Base-by-base conservation (phyloP, 768 basidiomycete species). In the Trichaptum fuscoviolaceum region DNA sequence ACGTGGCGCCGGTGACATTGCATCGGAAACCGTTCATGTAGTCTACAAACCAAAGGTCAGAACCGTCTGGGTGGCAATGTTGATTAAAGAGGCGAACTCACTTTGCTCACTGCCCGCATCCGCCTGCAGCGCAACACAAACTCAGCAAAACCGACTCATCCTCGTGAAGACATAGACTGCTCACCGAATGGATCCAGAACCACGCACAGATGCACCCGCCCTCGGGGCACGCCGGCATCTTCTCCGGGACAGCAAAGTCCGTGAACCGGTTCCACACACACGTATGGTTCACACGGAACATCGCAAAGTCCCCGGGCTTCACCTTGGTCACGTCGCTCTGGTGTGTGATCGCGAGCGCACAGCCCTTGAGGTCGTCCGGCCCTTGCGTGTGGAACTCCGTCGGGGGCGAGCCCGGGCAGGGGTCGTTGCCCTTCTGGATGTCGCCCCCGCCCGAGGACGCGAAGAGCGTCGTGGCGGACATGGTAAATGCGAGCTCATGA, bases 11-110 rank as follows among this genome's bases (percentile, higher is more conserved):
- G 0, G 84, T 85, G 63, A 90, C 73, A 65, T 84, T 83, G 76
- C 90, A 91, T 67, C 83, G 82, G 81, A 90, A 91, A 4, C 86
- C 88, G 64, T 86, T 91, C 89, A 90, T 90, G 74, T 89, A 91
- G 71, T 85, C 86, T 87, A 64, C 67, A 60, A 30, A 42, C 7
- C 7, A 7, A 10, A 24, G 1, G 10, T 26, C 20, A 64, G 35
- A 15, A 26, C 26, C 20, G n/a, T n/a, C n/a, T n/a, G n/a, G n/a
- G n/a, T n/a, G n/a, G n/a, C n/a, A n/a, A n/a, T n/a, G n/a, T n/a
- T n/a, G n/a, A n/a, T n/a, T n/a, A n/a, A n/a, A n/a, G n/a, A n/a
- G n/a, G n/a, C n/a, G n/a, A 0, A 72, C 85, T 26, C 63, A 87
- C 86, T 89, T 74, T 89, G 86, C 75, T 87, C 86, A 7, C 85